These are phyloP conservation scores for Talaromyces borbonicus DNA, from an alignment of 495 filamentous ascomycete species.

Conservation along the genomic window DNA sequence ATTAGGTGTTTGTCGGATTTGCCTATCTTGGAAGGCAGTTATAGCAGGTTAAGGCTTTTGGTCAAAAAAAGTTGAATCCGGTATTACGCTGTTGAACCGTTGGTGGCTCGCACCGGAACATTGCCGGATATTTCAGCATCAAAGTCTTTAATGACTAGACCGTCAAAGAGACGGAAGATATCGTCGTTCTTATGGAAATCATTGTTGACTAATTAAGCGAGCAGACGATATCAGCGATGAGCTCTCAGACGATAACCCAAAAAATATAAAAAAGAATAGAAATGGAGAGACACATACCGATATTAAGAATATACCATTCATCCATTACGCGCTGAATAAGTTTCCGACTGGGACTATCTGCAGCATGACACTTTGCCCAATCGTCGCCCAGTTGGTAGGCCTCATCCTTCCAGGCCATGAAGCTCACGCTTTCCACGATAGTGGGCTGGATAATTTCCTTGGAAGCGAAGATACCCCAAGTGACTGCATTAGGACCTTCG, in stretches of 20 bases:
- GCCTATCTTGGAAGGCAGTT: no score
- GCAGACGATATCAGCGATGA: neutral
- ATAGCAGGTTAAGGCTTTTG: no score
- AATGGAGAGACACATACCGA: no score
- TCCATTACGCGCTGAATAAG: constrained; percentile 79
- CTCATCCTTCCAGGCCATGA: constrained; percentile 98
- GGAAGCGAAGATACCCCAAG: constrained; percentile 98
- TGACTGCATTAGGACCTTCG: constrained; percentile 86
- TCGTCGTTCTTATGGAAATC: constrained; percentile 74
- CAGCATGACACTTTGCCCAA: constrained; percentile 85
- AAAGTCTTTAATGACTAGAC: constrained; percentile 56
- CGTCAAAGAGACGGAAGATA: constrained; percentile 82
- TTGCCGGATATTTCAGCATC: constrained; percentile 11
- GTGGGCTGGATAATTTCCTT: constrained; percentile 99
- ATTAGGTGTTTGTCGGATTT: no score
- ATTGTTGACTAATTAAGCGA: constrained; percentile 63
- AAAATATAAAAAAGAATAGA: no score
- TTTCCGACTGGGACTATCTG: constrained; percentile 66
- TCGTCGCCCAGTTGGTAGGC: constrained; percentile 86
- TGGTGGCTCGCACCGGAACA: neutral
- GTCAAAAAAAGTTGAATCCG: no score
- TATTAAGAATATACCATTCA: constrained; percentile 88
- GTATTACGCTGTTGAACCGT: neutral
- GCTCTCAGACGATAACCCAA: no score
- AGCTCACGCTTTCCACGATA: constrained; percentile 96